phyloP scores from a whole-genome alignment of 495 filamentous ascomycete species.

The Trichoderma gamsii region DNA sequence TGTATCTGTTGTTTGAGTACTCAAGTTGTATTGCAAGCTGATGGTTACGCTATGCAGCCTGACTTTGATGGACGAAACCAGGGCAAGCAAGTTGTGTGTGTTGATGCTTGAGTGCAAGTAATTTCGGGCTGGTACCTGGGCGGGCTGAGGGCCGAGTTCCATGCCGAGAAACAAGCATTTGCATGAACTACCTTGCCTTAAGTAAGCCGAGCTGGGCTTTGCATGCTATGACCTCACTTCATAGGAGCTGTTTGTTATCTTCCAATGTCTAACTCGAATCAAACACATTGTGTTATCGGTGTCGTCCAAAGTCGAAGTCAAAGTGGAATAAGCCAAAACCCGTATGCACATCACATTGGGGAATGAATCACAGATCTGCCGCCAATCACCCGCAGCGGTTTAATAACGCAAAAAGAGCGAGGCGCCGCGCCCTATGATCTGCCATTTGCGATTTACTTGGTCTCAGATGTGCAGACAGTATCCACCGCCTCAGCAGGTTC shows the following conservation, averaged over 20 bases:
- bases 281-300: too few relatives aligned
- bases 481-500: too few relatives aligned
- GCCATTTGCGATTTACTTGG: neutral
- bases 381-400: neutral
- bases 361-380: neutral
- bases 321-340: neutral
- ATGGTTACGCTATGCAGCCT: neutral
- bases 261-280: too few relatives aligned
- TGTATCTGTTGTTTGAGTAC: too few relatives aligned
- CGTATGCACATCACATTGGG: neutral
- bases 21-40: too few relatives aligned
- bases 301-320: too few relatives aligned
- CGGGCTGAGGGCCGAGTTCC: slow-evolving; percentile 8
- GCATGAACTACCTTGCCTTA: too few relatives aligned
- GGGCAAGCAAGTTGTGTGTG: neutral
- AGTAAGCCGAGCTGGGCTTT: too few relatives aligned
- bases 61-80: neutral
- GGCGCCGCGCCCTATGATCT: neutral
- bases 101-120: neutral
- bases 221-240: too few relatives aligned
- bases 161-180: neutral
- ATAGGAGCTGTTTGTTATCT: too few relatives aligned
- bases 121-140: slow-evolving; percentile 10
- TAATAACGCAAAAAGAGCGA: slow-evolving; percentile 1
- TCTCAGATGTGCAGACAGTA: too few relatives aligned